phyloP scores from a whole-genome alignment of 495 filamentous ascomycete species.

The Neurospora africana region DNA sequence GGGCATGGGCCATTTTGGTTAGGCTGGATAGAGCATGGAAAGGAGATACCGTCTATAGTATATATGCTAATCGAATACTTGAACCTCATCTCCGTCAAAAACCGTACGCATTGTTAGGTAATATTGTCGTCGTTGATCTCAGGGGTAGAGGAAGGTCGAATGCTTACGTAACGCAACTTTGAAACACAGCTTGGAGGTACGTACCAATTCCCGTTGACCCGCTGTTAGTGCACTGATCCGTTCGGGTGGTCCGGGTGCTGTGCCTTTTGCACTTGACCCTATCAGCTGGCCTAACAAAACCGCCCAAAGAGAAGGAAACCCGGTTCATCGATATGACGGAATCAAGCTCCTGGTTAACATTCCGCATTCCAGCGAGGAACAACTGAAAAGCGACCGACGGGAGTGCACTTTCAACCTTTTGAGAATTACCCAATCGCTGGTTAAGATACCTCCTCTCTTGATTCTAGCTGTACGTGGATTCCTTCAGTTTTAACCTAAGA shows the following conservation, averaged over 20 bases:
- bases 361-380: background rate
- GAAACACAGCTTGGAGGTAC: background rate
- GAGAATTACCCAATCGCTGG: background rate
- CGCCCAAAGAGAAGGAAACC: background rate
- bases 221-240: background rate
- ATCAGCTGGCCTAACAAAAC: background rate
- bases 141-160: background rate
- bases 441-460: background rate
- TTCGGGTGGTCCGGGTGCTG: background rate
- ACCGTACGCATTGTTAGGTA: too few species aligned
- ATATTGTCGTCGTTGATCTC: background rate
- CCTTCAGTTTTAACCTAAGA: background rate
- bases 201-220: too few species aligned
- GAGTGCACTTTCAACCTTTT: background rate
- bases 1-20: background rate
- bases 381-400: background rate
- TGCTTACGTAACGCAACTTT: background rate
- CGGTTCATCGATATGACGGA: background rate
- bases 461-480: background rate
- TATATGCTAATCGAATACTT: background rate
- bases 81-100: background rate
- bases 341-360: background rate
- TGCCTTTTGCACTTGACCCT: background rate
- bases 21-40: background rate
- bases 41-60: background rate